phyloP scores from a whole-genome alignment of 345 rosid genomes.

The Populus nigra region DNA sequence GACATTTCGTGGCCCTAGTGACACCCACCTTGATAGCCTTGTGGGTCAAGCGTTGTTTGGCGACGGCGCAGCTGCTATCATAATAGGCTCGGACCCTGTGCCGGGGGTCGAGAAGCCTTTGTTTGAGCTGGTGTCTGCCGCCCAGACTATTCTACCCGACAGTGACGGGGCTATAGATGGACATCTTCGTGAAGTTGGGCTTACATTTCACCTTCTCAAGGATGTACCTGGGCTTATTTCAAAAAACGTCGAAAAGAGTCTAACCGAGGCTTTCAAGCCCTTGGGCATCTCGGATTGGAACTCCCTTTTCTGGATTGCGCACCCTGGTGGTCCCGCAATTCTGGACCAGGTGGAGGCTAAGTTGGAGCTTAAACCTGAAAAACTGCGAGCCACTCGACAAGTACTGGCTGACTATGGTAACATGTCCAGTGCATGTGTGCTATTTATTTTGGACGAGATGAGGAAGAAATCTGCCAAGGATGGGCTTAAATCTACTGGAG shows the following conservation, averaged over 20 bases:
- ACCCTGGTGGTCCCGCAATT: constrained; percentile 79
- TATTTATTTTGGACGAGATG: constrained; percentile 78
- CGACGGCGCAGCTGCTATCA: constrained; percentile 66
- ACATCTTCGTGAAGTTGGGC: constrained; percentile 70
- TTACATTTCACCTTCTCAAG: constrained; percentile 59
- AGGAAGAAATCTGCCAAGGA: constrained; percentile 53
- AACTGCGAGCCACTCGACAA: constrained; percentile 57
- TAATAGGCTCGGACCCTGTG: constrained; percentile 64
- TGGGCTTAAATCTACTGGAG: constrained; percentile 63
- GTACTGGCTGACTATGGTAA: constrained; percentile 70
- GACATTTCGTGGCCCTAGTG: constrained; percentile 78
- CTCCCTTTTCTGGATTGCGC: constrained; percentile 75
- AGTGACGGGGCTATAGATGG: constrained; percentile 71
- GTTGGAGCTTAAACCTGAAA: constrained; percentile 48
- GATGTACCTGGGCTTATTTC: constrained; percentile 71
- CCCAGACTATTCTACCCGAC: constrained; percentile 71
- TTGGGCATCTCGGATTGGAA: constrained; percentile 76
- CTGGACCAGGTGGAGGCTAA: constrained; percentile 56
- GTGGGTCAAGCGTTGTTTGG: constrained; percentile 76
- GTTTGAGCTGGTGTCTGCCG: constrained; percentile 58
- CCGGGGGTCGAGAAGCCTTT: constrained; percentile 47
- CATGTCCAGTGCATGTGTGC: constrained; percentile 81
- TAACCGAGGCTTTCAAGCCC: constrained; percentile 63
- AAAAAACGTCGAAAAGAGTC: constrained; percentile 61
- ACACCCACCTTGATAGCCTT: constrained; percentile 59